Percentiles rank a stretch among this genome's conserved stretches.
Conservation (phyloP, 1,139 yeast genomes). For the Wickerhamiella infanticola region DNA sequence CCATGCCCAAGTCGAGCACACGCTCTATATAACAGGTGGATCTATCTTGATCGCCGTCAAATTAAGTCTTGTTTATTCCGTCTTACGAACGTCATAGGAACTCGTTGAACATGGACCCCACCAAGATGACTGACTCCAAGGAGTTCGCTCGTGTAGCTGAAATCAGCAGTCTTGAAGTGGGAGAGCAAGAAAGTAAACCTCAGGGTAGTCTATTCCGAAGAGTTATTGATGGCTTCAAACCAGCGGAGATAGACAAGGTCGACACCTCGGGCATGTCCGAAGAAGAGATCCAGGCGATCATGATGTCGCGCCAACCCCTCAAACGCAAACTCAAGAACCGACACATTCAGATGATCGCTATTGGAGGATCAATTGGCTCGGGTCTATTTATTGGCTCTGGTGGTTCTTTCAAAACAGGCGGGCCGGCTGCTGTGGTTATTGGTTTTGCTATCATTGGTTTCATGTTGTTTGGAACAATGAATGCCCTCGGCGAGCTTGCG, state of each 20-base stretch:
- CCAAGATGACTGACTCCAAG: no score
- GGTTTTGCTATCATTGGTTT: slow-evolving; percentile 52
- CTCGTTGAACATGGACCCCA: no score
- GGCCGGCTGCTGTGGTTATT: slow-evolving; percentile 67
- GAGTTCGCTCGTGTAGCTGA: no score
- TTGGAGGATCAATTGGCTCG: slow-evolving; percentile 75
- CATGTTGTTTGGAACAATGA: slow-evolving; percentile 58
- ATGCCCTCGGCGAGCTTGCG: slow-evolving; percentile 70
- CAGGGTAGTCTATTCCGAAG: no score
- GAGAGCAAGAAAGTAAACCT: no score
- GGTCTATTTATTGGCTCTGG: slow-evolving; percentile 69
- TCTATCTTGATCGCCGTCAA: no score
- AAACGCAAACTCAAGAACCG: slow-evolving; percentile 38
- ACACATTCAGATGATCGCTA: slow-evolving; percentile 53
- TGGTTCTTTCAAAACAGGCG: slow-evolving; percentile 48
- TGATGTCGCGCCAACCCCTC: slow-evolving; percentile 58
- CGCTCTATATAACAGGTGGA: no score
- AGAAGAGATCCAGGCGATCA: slow-evolving; percentile 50
- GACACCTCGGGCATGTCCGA: slow-evolving; percentile 49
- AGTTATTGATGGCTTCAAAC: slow-evolving; percentile 37
- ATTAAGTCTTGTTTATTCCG: no score
- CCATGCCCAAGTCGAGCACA: no score
- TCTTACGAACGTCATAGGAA: no score
- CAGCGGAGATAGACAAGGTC: slow-evolving; percentile 39
- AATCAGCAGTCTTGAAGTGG: no score